Evolutionary conservation across 169 alveolate genomes (phyloP), one percentile per base, ranked within the genome.

Genomic region (Theileria sp.): DNA sequence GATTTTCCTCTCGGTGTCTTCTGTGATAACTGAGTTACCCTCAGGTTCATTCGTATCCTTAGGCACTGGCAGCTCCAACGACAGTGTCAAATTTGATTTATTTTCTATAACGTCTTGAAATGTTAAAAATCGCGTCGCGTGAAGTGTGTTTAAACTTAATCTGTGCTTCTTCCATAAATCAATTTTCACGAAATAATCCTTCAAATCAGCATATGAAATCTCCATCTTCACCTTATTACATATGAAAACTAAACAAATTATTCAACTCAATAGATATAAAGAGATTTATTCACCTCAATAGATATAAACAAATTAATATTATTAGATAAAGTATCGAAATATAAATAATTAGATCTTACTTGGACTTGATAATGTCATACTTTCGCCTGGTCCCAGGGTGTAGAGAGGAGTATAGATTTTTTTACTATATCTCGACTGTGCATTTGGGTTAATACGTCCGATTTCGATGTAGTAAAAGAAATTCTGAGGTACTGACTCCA

Each of bases 81-180:
- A 76, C 30, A 93, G 73, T 56, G 89, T 80, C 50, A 89, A 80
- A 66, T 92, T 92, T 10, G 96, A 89, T 12, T 92, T 90, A 36
- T 68, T 87, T 28, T 92, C 94, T 64, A 93, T 86, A 26, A 93
- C 76, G 21, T 93, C 96, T 34, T 81, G 86, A 61, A 93, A 91
- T 8, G 93, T 92, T 30, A 88, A 58, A 44, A 72, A 82, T 19
- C 89, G 87, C 25, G 92, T 77, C 5, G 96, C 94, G 79, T 86
- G 87, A 23, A 93, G 70, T 23, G 88, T 88, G 78, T 93, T 93
- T 74, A 93, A 87, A 30, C 87, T 71, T 67, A 92, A 61, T 28
- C 86, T 79, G 34, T 87, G 92, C 64, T 89, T 92, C 26, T 89
- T 36, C 96, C 96, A 93, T 86, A 93, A 73, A 58, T 93, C 94